Percentiles rank a stretch among this genome's conserved stretches.
These are phyloP conservation scores for Coemansia sp. DNA, from an alignment of 192 early-diverging fungal species.

Conservation along the genomic window DNA sequence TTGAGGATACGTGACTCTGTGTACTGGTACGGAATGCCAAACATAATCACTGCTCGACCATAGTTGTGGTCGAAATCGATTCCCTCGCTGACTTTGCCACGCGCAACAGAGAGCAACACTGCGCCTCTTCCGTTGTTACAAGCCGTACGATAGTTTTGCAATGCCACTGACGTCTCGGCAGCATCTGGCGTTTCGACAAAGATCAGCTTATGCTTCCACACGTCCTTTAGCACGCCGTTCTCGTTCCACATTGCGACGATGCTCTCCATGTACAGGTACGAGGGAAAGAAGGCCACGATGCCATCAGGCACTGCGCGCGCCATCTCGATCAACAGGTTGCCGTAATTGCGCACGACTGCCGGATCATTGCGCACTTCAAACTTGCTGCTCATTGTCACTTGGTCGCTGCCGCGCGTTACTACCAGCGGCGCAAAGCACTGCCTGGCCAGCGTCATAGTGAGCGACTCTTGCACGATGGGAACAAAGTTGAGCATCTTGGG, in stretches of 20 bases:
- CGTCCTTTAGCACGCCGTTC: slow-evolving; percentile 91
- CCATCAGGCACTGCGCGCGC: slow-evolving; percentile 95
- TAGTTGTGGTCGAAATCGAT: slow-evolving; percentile 99
- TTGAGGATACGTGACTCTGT: slow-evolving; percentile 94
- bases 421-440: slow-evolving; percentile 97
- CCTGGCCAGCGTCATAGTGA: slow-evolving; percentile 94
- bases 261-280: slow-evolving; percentile 98
- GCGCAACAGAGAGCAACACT: slow-evolving; percentile 93
- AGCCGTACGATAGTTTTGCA: slow-evolving; percentile 92
- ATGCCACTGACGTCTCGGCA: slow-evolving; percentile 90
- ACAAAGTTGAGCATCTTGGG: slow-evolving; percentile 91
- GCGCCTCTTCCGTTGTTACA: slow-evolving; percentile 99
- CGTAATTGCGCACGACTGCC: slow-evolving; percentile 98
- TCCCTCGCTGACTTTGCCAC: slow-evolving; percentile 99
- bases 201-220: slow-evolving; percentile 97
- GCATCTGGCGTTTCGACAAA: slow-evolving; percentile 99
- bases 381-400: slow-evolving; percentile 96
- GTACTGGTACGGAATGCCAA: slow-evolving; percentile 99
- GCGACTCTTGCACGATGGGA: slow-evolving; percentile 87
- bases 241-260: slow-evolving; percentile 99
- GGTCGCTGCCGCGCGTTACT: slow-evolving; percentile 96
- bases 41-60: slow-evolving; percentile 98
- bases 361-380: slow-evolving; percentile 99
- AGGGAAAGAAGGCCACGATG: slow-evolving; percentile 97
- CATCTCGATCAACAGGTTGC: slow-evolving; percentile 94